A percentile compares a stretch with the other conserved stretches of the same genome.
phyloP scores from a whole-genome alignment of 139 green algal genomes.

The Chlorella sp. region DNA sequence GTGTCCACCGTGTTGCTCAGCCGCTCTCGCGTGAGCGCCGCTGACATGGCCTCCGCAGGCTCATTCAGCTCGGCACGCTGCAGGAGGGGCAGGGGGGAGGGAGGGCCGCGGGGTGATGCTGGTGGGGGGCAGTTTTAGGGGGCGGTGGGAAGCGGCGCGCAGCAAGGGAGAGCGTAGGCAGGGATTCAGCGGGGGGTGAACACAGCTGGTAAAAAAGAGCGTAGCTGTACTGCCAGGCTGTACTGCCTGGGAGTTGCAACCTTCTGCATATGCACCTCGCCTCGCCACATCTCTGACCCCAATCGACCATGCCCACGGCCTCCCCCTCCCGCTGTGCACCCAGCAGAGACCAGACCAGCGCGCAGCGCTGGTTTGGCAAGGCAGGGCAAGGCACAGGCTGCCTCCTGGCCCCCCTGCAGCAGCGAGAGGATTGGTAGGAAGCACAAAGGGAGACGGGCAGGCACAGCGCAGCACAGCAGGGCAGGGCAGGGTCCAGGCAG shows the following conservation, averaged over 20 bases:
- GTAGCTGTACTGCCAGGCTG: no score
- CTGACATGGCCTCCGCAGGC: constrained; percentile 60
- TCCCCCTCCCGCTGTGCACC: not conserved
- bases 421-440: no score
- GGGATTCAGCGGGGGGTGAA: no score
- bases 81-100: constrained; percentile 35
- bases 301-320: no score
- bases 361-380: not conserved
- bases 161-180: not conserved
- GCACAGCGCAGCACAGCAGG: not conserved
- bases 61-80: constrained; percentile 76
- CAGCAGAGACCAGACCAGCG: no score
- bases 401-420: no score
- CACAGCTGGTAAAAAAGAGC: no score
- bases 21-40: constrained; percentile 63
- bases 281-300: not conserved
- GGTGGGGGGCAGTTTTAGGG: no score
- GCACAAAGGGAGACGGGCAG: no score
- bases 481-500: not conserved
- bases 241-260: no score
- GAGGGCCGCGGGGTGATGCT: not conserved
- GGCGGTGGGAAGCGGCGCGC: not conserved
- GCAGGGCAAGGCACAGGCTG: not conserved
- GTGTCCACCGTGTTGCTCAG: constrained; percentile 93
- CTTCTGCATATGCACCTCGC: no score